Base-by-base conservation (phyloP, 1,284 basidiomycete genomes). In the Lentinus polychrous region DNA sequence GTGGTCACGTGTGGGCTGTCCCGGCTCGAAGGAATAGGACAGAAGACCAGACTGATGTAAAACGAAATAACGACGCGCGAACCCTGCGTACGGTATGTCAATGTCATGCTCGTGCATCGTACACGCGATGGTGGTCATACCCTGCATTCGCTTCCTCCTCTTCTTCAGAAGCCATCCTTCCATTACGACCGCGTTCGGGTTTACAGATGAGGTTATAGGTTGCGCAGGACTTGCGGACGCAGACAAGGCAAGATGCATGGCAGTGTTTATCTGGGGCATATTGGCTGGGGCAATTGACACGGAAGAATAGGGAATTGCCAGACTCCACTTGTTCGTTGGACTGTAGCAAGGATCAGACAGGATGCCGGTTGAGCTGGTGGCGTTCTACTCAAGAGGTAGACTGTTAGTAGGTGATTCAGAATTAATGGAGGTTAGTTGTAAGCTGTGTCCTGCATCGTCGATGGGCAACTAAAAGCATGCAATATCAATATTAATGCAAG, bases 91-190 rank as follows among this genome's bases (percentile, higher is more conserved):
- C 15, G 38, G 32, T 20, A 31, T 15, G 24, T 37, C 27, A 32
- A 35, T 39, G 50, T 14, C 46, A 47, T 38, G 49, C 35, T 45
- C 27, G 39, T 36, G 22, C 31, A 39, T 36, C 22, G 49, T 37
- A 27, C 8, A 43, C 35, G n/a, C 24, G 12, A 38, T 20, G 34
- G 20, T 35, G 20, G 36, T 42, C 65, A 48, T 57, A 81, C 89
- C 89, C 71, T 91, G 89, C 82, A 91, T 82, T 68, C 79, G 88
- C 72, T 86, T 89, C 56, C 85, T 71, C 55, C 86, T 73, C 66
- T 91, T 91, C 70, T 91, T 91, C 52, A 91, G 70, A 2, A 89
- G 65, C 86, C 86, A 90, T 67, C 87, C 86, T 57, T 86, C 73
- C 47, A 68, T 73, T 1, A 86, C 57, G 45, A 81, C 61, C 18